These are phyloP conservation scores for Ceriops tagal DNA, from an alignment of 345 rosid species.

Conservation along the genomic window DNA sequence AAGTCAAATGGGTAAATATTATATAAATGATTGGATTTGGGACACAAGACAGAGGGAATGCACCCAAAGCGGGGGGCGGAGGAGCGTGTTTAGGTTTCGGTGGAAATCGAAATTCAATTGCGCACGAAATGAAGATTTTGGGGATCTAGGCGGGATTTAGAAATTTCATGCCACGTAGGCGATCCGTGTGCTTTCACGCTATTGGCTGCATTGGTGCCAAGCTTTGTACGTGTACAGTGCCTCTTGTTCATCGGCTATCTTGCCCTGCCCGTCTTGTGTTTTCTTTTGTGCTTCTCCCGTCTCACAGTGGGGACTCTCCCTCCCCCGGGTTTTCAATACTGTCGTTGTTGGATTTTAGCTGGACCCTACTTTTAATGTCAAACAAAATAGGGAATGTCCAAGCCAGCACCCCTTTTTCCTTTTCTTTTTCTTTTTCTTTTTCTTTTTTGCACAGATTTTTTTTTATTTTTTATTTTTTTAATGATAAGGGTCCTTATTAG, in stretches of 20 bases:
- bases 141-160: slow-evolving; percentile 88
- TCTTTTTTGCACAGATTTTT: too few relatives aligned
- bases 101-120: slow-evolving; percentile 75
- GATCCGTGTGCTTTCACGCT: slow-evolving; percentile 34
- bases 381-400: too few relatives aligned
- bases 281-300: slow-evolving; percentile 57
- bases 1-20: neutral
- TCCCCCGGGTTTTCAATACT: neutral
- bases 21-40: neutral
- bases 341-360: too few relatives aligned
- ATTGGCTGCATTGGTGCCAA: slow-evolving; percentile 31
- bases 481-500: too few relatives aligned
- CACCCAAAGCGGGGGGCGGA: slow-evolving; percentile 33
- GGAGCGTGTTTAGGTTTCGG: slow-evolving; percentile 46
- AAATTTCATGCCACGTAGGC: slow-evolving; percentile 58
- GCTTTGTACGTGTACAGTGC: slow-evolving; percentile 4
- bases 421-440: too few relatives aligned
- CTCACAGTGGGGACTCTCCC: slow-evolving; percentile 4
- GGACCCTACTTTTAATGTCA: too few relatives aligned
- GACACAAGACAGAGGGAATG: too few relatives aligned
- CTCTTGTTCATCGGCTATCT: neutral
- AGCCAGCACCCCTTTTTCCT: too few relatives aligned
- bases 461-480: too few relatives aligned
- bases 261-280: slow-evolving; percentile 30
- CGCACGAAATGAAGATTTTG: slow-evolving; percentile 54